Conservation (phyloP, 768 basidiomycete species). For the Guyanaporus albipodus region DNA sequence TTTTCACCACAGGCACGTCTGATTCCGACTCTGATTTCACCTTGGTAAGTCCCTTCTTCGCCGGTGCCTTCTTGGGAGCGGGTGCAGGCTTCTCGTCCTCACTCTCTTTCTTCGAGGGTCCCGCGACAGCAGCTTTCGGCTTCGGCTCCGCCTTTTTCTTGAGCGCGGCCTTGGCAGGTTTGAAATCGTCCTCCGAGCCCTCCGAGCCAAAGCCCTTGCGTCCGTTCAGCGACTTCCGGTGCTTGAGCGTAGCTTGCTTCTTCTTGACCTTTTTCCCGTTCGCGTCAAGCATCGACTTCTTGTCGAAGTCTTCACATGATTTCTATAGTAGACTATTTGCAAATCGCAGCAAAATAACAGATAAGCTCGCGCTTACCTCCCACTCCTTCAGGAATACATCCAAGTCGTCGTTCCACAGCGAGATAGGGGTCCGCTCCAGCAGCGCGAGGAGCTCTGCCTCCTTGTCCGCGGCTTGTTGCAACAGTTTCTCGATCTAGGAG, state of each 20-base stretch:
- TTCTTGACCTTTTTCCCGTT: slow-evolving; percentile 53
- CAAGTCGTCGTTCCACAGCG: slow-evolving; percentile 88
- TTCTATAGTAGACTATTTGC: slow-evolving; percentile 28
- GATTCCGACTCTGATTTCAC: slow-evolving; percentile 40
- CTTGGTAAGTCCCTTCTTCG: slow-evolving; percentile 32
- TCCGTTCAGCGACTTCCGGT: slow-evolving; percentile 47
- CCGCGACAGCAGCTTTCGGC: slow-evolving; percentile 28
- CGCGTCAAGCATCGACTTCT: slow-evolving; percentile 43
- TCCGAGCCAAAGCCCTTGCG: slow-evolving; percentile 35
- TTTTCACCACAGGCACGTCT: slow-evolving; percentile 21
- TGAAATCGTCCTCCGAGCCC: slow-evolving; percentile 53
- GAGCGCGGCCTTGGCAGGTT: slow-evolving; percentile 44
- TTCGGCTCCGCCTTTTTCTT: slow-evolving; percentile 36
- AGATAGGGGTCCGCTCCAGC: slow-evolving; percentile 71
- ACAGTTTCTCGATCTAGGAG: slow-evolving; percentile 75
- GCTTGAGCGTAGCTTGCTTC: slow-evolving; percentile 53
- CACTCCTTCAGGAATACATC: slow-evolving; percentile 80
- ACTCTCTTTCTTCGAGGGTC: slow-evolving; percentile 43
- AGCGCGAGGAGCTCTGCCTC: slow-evolving; percentile 75
- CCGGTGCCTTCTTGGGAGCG: slow-evolving; percentile 30
- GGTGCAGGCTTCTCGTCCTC: slow-evolving; percentile 34
- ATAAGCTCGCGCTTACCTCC: slow-evolving; percentile 55
- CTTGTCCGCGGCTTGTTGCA: slow-evolving; percentile 75
- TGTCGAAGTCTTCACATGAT: slow-evolving; percentile 41
- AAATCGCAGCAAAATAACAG: not conserved